phyloP scores from a whole-genome alignment of 2,329 filamentous ascomycete species.

The Ilyonectria destructans region DNA sequence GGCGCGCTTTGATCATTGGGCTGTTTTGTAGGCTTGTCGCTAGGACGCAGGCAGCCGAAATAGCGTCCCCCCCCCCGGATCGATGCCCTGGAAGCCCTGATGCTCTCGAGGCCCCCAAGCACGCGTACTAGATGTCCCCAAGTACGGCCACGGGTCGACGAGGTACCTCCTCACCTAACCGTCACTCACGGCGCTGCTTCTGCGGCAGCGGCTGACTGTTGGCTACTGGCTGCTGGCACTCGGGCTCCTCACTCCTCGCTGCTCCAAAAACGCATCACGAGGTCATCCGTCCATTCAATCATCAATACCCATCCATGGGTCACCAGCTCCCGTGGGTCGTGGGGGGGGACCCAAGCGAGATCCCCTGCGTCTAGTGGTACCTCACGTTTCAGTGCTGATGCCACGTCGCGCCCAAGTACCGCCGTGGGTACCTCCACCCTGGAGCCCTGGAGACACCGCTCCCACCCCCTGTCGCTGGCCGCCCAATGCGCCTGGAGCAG shows the following conservation, averaged over 20 bases:
- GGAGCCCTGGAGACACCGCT: not conserved
- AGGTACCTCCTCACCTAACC: not conserved
- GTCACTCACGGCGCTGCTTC: not conserved
- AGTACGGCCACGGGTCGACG: not conserved
- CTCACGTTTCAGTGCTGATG: conserved; percentile 12
- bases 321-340: not conserved
- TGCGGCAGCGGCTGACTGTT: not conserved
- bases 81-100: too few relatives aligned
- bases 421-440: not conserved
- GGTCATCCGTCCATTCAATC: conserved; percentile 7
- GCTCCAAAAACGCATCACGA: not conserved
- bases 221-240: not conserved
- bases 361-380: conserved; percentile 14
- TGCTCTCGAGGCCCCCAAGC: too few relatives aligned
- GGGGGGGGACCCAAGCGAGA: conserved; percentile 6
- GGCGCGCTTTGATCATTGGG: not conserved
- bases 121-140: too few relatives aligned
- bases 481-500: conserved; percentile 3
- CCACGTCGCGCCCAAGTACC: conserved; percentile 9
- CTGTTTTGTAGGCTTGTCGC: not conserved
- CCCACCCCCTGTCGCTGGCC: not conserved
- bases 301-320: conserved; percentile 1
- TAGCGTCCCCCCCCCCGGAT: too few relatives aligned
- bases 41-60: not conserved
- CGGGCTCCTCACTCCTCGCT: not conserved